Evolutionary conservation across 169 alveolate species (phyloP), one percentile per base, ranked within the genome.

Genomic region (Babesia bovis): DNA sequence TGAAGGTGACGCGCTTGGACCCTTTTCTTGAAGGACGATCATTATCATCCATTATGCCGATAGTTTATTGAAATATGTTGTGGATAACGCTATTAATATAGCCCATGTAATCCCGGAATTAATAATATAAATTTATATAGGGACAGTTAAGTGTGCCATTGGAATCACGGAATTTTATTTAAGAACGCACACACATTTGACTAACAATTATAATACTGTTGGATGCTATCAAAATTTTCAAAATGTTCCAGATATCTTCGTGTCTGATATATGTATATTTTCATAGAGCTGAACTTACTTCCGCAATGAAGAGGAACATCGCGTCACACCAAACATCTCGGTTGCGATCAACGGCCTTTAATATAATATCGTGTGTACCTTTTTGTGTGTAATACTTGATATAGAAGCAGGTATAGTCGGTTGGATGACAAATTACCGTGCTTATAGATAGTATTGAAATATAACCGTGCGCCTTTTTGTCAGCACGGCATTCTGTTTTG

Each of bases 261-360:
- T 32, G 70, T 25, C 85, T 76, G 63, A 17, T 35, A 2, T 1
- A 1, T 4, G n/a, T 36, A 19, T 9, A 74, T 44, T 13, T 6
- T 12, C 21, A 12, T 13, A 28, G 5, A 33, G 36, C 42, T 15
- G 40, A 21, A 32, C 78, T 3, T 1, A 76, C 85, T 51, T 50
- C 42, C 9, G 56, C 71, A 26, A 90, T 90, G 56, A 90, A 90
- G 23, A 87, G 86, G 55, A 66, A 90, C 23, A 90, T 67, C 38
- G 91, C 93, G 33, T 90, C 94, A 1, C 94, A 35, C 94, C 94
- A 90, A n/a, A 90, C 59, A 61, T 90, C 92, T 17, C 94, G 74
- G 50, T 77, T 86, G 13, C 92, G 45, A 41, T 90, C 94, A 6
- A 90, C 90, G 25, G 93, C 66, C 74, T 78, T 85, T 36, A 90